Evolutionary conservation across 148 eudicot species (phyloP).

Genomic region (Arctostaphylos glauca): DNA sequence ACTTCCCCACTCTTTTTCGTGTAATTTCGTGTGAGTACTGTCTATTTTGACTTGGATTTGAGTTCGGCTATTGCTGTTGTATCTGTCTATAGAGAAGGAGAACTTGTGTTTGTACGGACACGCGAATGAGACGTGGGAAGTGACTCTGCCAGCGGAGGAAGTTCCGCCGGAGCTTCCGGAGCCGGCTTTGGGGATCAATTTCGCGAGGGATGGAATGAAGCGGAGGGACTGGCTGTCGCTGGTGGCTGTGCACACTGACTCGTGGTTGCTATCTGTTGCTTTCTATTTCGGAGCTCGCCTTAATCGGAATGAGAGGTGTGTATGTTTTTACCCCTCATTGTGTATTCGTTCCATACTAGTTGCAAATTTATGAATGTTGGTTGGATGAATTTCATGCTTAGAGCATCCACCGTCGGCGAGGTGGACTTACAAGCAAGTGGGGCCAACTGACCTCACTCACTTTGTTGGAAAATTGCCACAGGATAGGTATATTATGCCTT

Average conservation of each 20-base stretch:
- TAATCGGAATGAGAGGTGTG: conserved; percentile 68
- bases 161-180: conserved; percentile 97
- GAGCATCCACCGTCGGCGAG: too few relatives aligned
- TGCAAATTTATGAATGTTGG: background rate
- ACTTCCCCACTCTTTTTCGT: conserved; percentile 7
- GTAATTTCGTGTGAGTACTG: conserved; percentile 22
- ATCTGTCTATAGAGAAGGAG: conserved; percentile 59
- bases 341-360: background rate
- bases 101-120: conserved; percentile 85
- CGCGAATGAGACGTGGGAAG: conserved; percentile 79
- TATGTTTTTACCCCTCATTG: background rate
- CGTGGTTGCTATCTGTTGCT: conserved; percentile 87
- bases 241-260: conserved; percentile 84
- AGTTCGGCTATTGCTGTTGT: background rate
- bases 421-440: too few relatives aligned
- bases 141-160: conserved; percentile 82
- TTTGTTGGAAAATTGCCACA: too few relatives aligned
- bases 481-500: too few relatives aligned
- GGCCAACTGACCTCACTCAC: too few relatives aligned
- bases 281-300: conserved; percentile 88
- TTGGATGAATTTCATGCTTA: background rate
- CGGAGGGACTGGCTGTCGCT: conserved; percentile 80
- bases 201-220: conserved; percentile 89
- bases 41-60: background rate
- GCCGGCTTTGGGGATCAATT: conserved; percentile 92